These are phyloP conservation scores for Saccharomyces pastorianus DNA, from an alignment of 1,139 yeast genomes.

Conservation along the genomic window DNA sequence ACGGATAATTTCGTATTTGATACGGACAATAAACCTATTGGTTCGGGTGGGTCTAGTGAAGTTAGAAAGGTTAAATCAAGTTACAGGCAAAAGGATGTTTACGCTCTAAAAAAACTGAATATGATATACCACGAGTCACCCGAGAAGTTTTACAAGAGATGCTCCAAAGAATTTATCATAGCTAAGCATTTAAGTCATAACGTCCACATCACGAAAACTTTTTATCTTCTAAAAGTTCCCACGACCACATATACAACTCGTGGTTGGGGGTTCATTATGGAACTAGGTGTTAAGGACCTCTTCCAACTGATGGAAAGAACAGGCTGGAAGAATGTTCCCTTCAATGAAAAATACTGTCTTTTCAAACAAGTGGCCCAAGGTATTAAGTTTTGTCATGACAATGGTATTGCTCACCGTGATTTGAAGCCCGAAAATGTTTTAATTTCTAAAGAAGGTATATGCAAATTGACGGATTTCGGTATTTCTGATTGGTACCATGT, in stretches of 20 bases:
- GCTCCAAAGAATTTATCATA: slow-evolving; percentile 54
- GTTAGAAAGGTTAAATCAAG: slow-evolving; percentile 49
- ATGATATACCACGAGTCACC: slow-evolving; percentile 54
- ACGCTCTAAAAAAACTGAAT: slow-evolving; percentile 61
- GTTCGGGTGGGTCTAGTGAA: slow-evolving; percentile 68
- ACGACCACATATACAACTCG: slow-evolving; percentile 48
- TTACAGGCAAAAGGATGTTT: slow-evolving; percentile 32
- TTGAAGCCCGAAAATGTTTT: slow-evolving; percentile 88
- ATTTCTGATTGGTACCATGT: slow-evolving; percentile 60
- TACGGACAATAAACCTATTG: slow-evolving; percentile 41
- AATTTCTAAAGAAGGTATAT: slow-evolving; percentile 47
- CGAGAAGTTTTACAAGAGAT: slow-evolving; percentile 58
- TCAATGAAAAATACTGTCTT: slow-evolving; percentile 45
- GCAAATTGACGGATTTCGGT: slow-evolving; percentile 72
- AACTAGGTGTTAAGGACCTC: slow-evolving; percentile 60
- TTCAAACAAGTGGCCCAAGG: slow-evolving; percentile 45
- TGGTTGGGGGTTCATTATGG: slow-evolving; percentile 74
- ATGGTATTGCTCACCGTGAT: slow-evolving; percentile 85
- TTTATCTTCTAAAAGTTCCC: slow-evolving; percentile 50
- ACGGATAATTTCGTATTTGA: slow-evolving; percentile 52
- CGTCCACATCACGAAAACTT: slow-evolving; percentile 53
- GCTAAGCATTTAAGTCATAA: slow-evolving; percentile 45
- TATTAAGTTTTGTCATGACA: slow-evolving; percentile 64
- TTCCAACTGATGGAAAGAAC: slow-evolving; percentile 50
- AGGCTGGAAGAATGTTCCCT: slow-evolving; percentile 43